Evolutionary conservation across 2,329 filamentous ascomycete species (phyloP), one percentile per base, ranked within the genome.

Genomic region (Penicillium capsulatum): DNA sequence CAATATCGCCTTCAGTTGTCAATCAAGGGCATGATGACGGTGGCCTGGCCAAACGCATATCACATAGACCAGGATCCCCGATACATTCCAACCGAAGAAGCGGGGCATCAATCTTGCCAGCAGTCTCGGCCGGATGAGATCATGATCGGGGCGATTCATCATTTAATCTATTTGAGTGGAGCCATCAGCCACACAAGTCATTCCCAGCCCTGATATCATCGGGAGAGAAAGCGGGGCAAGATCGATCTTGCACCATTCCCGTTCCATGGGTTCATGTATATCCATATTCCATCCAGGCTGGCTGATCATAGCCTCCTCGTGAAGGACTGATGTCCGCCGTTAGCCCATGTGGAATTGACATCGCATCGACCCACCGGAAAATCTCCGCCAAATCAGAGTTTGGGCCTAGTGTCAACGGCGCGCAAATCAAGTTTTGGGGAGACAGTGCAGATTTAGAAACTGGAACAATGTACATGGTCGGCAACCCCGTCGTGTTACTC

Each of bases 81-180:
- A 34, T 27, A 20, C 31, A 35, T 27, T 16, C 20, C n/a, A 43
- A 20, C 33, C 27, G 29, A 19, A 11, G 20, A 16, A 37, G 22
- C 15, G 13, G 27, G 26, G 38, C 38, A 34, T 26, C 27, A 37
- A 29, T 36, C 31, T 34, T 34, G 31, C 30, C 26, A 36, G 40
- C 9, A 32, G 38, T 38, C 28, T 44, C 41, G 40, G 38, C 40
- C 32, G 45, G 34, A 54, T 53, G 51, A 54, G 46, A 54, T 54
- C 51, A 54, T 53, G 48, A 37, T 43, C 42, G 39, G 35, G 5
- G 32, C 39, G 42, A 45, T 50, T 45, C 47, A 50, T 50, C 42
- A 50, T 52, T 53, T 51, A 53, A 54, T 54, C 32, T 54, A 54
- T 54, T 51, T 39, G 16, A 40, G 51, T 54, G 51, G 51, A 48